A percentile compares a stretch with the other conserved stretches of the same genome.
Evolutionary conservation across 495 filamentous ascomycete genomes (phyloP).

Genomic region (Ramalina peruviana): DNA sequence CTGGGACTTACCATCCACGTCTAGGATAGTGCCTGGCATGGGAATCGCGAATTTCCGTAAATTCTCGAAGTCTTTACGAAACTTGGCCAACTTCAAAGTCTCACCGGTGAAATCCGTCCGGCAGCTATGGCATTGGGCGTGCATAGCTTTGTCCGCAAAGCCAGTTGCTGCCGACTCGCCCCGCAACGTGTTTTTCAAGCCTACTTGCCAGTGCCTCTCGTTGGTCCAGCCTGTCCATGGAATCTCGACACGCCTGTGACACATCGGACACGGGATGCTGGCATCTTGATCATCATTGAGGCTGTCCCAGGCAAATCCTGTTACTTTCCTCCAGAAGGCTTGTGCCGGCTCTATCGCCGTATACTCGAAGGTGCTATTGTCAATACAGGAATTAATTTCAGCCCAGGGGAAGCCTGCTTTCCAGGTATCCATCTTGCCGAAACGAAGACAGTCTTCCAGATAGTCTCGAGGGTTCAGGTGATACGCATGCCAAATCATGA

Average conservation of each 20-base stretch:
- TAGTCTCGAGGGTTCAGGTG: slow-evolving; percentile 71
- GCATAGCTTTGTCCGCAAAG: slow-evolving; percentile 51
- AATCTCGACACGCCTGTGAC: slow-evolving; percentile 27
- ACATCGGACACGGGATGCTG: slow-evolving; percentile 42
- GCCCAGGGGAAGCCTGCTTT: slow-evolving; percentile 58
- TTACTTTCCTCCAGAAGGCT: slow-evolving; percentile 33
- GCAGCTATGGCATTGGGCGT: slow-evolving; percentile 32
- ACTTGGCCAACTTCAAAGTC: slow-evolving; percentile 37
- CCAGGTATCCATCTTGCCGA: slow-evolving; percentile 47
- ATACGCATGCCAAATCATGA: slow-evolving; percentile 85
- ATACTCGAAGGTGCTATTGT: slow-evolving; percentile 49
- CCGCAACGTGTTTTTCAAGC: not conserved
- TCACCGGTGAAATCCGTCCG: slow-evolving; percentile 22
- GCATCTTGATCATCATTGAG: slow-evolving; percentile 34
- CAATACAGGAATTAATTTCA: slow-evolving; percentile 47
- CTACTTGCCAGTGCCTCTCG: slow-evolving; percentile 14
- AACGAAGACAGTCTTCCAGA: slow-evolving; percentile 63
- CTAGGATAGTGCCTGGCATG: slow-evolving; percentile 53
- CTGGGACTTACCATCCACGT: slow-evolving; percentile 19
- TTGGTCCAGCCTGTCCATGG: slow-evolving; percentile 45
- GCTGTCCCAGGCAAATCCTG: slow-evolving; percentile 46
- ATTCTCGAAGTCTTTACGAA: slow-evolving; percentile 35
- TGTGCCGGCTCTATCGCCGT: slow-evolving; percentile 32
- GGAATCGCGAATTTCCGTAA: slow-evolving; percentile 31
- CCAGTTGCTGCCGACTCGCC: slow-evolving; percentile 23